Evolutionary conservation across 2,329 filamentous ascomycete species (phyloP).

Genomic region (Penicillium frequentans): DNA sequence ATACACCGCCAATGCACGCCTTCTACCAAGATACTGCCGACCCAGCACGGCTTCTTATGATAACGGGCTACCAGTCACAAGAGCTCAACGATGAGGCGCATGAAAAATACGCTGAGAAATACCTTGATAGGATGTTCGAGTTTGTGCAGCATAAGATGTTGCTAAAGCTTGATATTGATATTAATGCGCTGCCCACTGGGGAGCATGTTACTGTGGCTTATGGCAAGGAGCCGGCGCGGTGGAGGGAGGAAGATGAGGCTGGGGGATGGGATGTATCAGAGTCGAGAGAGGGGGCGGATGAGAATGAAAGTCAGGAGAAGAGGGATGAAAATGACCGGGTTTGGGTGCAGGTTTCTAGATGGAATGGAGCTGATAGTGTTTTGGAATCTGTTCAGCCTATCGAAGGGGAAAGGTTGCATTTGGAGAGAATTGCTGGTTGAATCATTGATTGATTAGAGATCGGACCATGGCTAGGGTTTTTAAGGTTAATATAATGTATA

Average conservation of each 20-base stretch:
- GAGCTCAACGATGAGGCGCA: constrained; percentile 11
- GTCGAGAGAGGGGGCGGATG: background rate
- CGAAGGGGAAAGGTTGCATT: background rate
- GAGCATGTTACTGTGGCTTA: background rate
- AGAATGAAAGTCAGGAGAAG: background rate
- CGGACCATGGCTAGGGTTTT: background rate
- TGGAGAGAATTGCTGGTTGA: background rate
- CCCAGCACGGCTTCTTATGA: constrained; percentile 10
- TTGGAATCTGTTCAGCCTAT: background rate
- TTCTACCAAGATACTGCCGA: constrained; percentile 13
- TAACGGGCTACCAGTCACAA: constrained; percentile 14
- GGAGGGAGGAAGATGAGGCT: background rate
- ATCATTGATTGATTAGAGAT: background rate
- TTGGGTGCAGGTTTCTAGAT: constrained; percentile 5
- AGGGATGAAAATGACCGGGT: background rate
- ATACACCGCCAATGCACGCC: constrained; percentile 6
- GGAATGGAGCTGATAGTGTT: background rate
- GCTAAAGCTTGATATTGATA: constrained; percentile 6
- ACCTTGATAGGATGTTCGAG: constrained; percentile 4
- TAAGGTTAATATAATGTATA: background rate
- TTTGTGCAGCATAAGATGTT: constrained; percentile 10
- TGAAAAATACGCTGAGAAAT: constrained; percentile 8
- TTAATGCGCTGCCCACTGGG: constrained; percentile 1
- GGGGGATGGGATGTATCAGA: constrained; percentile 11
- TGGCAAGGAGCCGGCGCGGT: constrained; percentile 2